Percentiles rank a stretch among this genome's conserved stretches.
phyloP scores from a whole-genome alignment of 2,329 filamentous ascomycete genomes.

The Paracoccidioides brasiliensis region DNA sequence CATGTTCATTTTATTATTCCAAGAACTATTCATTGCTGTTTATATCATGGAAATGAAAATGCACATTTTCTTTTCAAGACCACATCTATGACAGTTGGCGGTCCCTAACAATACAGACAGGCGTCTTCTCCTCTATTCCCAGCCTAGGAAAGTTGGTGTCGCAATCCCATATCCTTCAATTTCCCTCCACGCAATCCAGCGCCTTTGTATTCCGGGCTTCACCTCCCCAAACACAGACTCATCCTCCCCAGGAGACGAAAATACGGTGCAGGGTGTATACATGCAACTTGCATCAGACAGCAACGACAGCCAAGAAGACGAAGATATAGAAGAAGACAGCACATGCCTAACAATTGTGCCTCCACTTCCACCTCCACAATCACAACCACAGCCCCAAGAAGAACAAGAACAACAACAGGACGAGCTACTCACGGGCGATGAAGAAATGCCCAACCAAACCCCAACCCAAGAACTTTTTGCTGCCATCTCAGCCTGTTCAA shows the following conservation, averaged over 20 bases:
- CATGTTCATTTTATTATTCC: not conserved
- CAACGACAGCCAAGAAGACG: conserved; percentile 17
- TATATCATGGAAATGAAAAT: no score
- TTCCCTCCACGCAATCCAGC: conserved; percentile 37
- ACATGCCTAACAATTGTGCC: conserved; percentile 34
- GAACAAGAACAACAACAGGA: conserved; percentile 1
- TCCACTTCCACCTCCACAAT: conserved; percentile 10
- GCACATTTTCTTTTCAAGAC: no score
- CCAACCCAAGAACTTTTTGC: conserved; percentile 31
- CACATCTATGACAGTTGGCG: no score
- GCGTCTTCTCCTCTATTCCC: conserved; percentile 32
- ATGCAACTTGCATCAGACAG: conserved; percentile 32
- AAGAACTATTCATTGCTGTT: not conserved
- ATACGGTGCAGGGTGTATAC: conserved; percentile 33
- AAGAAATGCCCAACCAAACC: conserved; percentile 21
- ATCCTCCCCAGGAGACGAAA: conserved; percentile 7
- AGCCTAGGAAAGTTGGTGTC: conserved; percentile 23
- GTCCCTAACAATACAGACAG: conserved; percentile 15
- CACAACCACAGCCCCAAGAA: conserved; percentile 4
- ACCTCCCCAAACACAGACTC: conserved; percentile 5
- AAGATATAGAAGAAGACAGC: conserved; percentile 30
- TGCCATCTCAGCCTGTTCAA: conserved; percentile 36
- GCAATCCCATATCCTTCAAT: conserved; percentile 37
- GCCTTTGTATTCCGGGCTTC: conserved; percentile 24
- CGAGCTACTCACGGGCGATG: conserved; percentile 7